Conservation (phyloP, 2,329 filamentous ascomycete genomes). For the Beauveria australis region DNA sequence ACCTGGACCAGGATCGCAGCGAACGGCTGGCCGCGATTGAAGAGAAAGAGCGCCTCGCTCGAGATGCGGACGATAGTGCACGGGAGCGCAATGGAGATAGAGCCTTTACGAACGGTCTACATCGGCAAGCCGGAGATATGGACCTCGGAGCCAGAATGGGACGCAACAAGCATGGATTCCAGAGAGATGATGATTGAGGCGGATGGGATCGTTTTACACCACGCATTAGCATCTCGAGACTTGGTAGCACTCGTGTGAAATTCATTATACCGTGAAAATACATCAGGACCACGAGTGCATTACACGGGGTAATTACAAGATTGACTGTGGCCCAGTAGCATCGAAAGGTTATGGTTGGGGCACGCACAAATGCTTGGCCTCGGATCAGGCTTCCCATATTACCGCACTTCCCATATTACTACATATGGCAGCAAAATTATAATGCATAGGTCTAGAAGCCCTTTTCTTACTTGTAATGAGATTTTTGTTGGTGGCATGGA, state of each 20-base stretch:
- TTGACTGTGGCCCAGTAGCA: background rate
- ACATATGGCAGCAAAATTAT: no score
- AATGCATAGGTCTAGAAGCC: background rate
- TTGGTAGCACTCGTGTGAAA: background rate
- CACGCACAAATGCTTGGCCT: no score
- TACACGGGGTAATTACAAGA: no score
- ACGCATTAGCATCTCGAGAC: background rate
- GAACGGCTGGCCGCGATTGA: constrained; percentile 59
- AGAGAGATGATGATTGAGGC: constrained; percentile 36
- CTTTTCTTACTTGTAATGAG: background rate
- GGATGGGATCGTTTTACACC: background rate
- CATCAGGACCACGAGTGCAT: no score
- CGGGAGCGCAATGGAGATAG: constrained; percentile 56
- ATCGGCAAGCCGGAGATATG: constrained; percentile 48
- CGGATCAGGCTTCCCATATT: no score
- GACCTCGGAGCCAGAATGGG: constrained; percentile 45
- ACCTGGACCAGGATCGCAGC: constrained; percentile 63
- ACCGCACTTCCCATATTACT: no score
- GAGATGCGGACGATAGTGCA: constrained; percentile 58
- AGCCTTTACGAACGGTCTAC: constrained; percentile 55
- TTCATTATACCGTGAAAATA: no score
- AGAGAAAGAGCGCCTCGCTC: constrained; percentile 54
- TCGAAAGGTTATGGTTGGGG: background rate
- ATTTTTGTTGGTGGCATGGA: background rate
- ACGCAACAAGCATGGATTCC: constrained; percentile 35